Conservation (phyloP, 139 green algal species). For the Auxenochlorella pyrenoidosa region DNA sequence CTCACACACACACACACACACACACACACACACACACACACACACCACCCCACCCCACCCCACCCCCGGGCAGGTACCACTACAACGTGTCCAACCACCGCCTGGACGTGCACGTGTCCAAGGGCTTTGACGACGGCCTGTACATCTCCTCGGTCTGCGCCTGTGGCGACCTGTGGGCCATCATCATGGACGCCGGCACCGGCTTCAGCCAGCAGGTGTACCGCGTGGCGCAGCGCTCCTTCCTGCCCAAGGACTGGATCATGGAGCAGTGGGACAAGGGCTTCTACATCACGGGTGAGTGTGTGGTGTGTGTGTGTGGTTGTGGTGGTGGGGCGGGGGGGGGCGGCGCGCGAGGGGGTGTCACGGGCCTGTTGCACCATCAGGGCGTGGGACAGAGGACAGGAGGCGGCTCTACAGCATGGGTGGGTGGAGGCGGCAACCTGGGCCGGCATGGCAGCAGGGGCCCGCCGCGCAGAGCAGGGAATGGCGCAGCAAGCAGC, state of each 20-base stretch:
- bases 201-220: conserved; percentile 89
- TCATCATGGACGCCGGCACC: conserved; percentile 96
- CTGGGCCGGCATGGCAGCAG: too few relatives aligned
- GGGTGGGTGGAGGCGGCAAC: too few relatives aligned
- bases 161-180: conserved; percentile 91
- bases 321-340: too few relatives aligned
- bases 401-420: too few relatives aligned
- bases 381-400: too few relatives aligned
- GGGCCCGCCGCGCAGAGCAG: too few relatives aligned
- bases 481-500: neutral
- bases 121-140: conserved; percentile 95
- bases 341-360: too few relatives aligned
- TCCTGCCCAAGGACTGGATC: conserved; percentile 84
- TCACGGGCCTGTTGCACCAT: too few relatives aligned
- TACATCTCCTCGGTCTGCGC: conserved; percentile 94
- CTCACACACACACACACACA: too few relatives aligned
- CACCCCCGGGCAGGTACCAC: conserved; percentile 85
- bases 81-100: conserved; percentile 96
- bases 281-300: conserved; percentile 83
- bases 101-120: conserved; percentile 92
- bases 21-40: neutral
- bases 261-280: conserved; percentile 89
- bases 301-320: neutral
- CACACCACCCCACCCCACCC: neutral
- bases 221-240: conserved; percentile 69